phyloP scores from a whole-genome alignment of 805 yeast genomes.

The Cyberlindnera americana region DNA sequence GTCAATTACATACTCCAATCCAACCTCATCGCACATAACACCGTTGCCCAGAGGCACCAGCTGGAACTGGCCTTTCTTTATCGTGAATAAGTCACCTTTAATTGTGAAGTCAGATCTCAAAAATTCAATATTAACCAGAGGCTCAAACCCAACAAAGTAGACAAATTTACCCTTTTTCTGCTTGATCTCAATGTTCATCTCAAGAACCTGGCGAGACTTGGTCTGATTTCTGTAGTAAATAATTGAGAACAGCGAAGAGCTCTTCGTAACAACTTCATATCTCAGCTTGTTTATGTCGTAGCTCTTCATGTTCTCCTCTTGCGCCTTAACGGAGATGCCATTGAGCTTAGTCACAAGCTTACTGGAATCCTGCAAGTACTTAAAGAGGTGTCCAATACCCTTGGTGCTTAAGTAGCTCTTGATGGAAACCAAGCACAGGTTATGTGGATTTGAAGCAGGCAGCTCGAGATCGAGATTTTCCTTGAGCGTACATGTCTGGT shows the following conservation, averaged over 20 bases:
- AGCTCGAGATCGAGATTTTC: slow-evolving; percentile 24
- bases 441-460: slow-evolving; percentile 25
- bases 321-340: slow-evolving; percentile 8
- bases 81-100: slow-evolving; percentile 8
- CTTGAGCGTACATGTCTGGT: slow-evolving; percentile 22
- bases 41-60: slow-evolving; percentile 17
- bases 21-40: slow-evolving; percentile 12
- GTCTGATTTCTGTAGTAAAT: slow-evolving; percentile 16
- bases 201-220: slow-evolving; percentile 5
- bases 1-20: slow-evolving; percentile 16
- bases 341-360: slow-evolving; percentile 19
- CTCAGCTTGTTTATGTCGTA: slow-evolving; percentile 9
- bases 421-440: slow-evolving; percentile 23
- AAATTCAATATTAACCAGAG: slow-evolving; percentile 2
- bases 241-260: slow-evolving; percentile 17
- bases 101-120: slow-evolving; percentile 9
- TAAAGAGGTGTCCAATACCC: slow-evolving; percentile 22
- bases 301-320: slow-evolving; percentile 2
- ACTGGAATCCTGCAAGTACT: slow-evolving; percentile 22
- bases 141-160: slow-evolving; percentile 10
- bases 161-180: slow-evolving; percentile 5
- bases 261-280: slow-evolving; percentile 22
- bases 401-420: slow-evolving; percentile 19
- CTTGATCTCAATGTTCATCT: slow-evolving; percentile 17
- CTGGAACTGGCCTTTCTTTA: slow-evolving; percentile 3